Base-by-base conservation (phyloP, 2,329 filamentous ascomycete genomes). In the Colletotrichum liaoningense region DNA sequence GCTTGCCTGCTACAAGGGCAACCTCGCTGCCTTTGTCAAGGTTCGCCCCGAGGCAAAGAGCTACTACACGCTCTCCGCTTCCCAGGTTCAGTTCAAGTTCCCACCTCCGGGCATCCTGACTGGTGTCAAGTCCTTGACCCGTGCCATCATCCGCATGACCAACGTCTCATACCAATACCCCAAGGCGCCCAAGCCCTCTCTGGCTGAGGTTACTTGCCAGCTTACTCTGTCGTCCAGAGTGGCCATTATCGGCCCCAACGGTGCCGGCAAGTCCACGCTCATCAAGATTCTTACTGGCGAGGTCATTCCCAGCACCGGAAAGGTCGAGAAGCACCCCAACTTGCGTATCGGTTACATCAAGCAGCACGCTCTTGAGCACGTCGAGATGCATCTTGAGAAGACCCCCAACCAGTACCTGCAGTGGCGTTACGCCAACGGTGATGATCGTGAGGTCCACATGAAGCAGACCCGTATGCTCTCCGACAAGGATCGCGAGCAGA, bases 281-380 rank as follows among this genome's bases (percentile, higher is more conserved):
- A 98, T 99, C 87, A 99, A 99, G 88, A 89, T 99, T 73, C 89
- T 99, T 72, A 99, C 97, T 12, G 97, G 96, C 77, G 97, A 98
- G 83, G 91, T 92, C 24, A 93, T 98, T 77, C 97, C 94, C 19
- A 93, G 93, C 75, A 84, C 85, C 24, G 97, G 97, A 75, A 94
- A 92, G 81, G 97, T 99, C 28, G 95, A 98, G 88, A 98, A 98
- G 88, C 97, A 99, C 83, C 97, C 97, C 77, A 99, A 99, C 83
- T 86, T 99, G 80, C 95, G 97, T 88, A 98, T 99, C 79, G 97
- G 97, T 67, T 99, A 99, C 88, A 98, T 99, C 87, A 98, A 98
- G 88, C 97, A 99, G 87, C 97, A 99, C 84, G 97, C 97, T 57
- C 89, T 99, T 14, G 97, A 99, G 88, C 97, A 99, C 90, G 97